Evolutionary conservation across 805 yeast genomes (phyloP).

Genomic region (Ogataea methylovora): DNA sequence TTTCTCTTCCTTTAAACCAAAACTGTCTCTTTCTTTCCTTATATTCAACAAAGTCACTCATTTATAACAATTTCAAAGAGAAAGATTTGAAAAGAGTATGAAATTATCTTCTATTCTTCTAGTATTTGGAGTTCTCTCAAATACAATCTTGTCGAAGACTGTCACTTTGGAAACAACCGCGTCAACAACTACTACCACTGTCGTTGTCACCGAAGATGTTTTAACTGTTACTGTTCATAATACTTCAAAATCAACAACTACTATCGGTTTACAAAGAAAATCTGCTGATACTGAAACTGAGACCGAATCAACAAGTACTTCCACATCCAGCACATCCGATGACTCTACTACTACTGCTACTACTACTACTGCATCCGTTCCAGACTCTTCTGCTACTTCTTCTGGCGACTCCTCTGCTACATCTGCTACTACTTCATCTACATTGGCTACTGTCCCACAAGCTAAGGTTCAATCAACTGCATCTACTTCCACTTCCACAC

Average conservation of each 20-base stretch:
- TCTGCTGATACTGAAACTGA: conserved; percentile 3
- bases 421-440: not conserved
- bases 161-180: conserved; percentile 15
- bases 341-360: not conserved
- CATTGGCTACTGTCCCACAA: not conserved
- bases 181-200: conserved; percentile 23
- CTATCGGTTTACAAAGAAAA: conserved; percentile 5
- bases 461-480: conserved; percentile 5
- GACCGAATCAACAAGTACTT: not conserved
- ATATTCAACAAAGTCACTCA: not conserved
- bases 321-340: conserved; percentile 1
- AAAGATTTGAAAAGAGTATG: no score
- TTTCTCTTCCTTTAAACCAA: no score
- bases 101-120: not conserved
- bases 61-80: not conserved
- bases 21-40: no score
- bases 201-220: conserved; percentile 5
- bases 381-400: not conserved
- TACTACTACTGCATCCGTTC: not conserved
- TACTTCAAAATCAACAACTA: conserved; percentile 5
- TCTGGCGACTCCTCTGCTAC: not conserved
- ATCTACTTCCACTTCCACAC: conserved; percentile 5
- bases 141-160: conserved; percentile 3
- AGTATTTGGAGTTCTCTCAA: conserved; percentile 1
- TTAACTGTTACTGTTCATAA: conserved; percentile 6